Base-by-base conservation (phyloP, 768 basidiomycete genomes). In the Boletus rufocinnamomeus region DNA sequence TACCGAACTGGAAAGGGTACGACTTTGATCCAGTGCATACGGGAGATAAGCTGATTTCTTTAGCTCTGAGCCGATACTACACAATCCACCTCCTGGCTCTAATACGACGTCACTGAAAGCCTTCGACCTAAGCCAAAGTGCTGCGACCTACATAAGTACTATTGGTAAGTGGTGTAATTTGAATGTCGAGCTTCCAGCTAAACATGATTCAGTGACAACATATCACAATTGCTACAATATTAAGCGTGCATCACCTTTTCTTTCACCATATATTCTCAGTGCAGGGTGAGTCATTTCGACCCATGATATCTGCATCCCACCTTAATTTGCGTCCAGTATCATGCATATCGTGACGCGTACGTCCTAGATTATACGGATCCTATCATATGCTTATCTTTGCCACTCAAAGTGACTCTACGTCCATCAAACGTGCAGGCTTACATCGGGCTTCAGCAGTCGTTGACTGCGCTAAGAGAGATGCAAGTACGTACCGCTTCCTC, bases 261-360 rank as follows among this genome's bases (percentile, higher is more conserved):
- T 89, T 54, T 83, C 86, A 10, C 84, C 86, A 10, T 88, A 87
- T 72, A 76, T 91, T 23, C 80, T 91, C 32, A 82, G 81, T 62
- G 84, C 89, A 56, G 85, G 87, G 89, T 91, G 71, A 63, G 88
- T 75, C 30, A 44, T 37, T 40, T 59, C 6, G 17, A 49, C 28
- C 17, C n/a, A 43, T 52, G 43, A 23, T 4, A 6, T 41, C n/a
- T 56, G 6, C 40, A 10, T 27, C 13, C 23, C 8, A 16, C 38
- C 58, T 56, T 59, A 40, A 61, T 32, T 7, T 56, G 40, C 49
- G 58, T 49, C 23, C 67, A 91, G 90, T 30, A 87, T 91, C 64
- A 89, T 91, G 89, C 89, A 92, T 66, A 81, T 90, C 44, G 75
- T 89, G 63, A 88, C 88, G 19, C 67, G 90, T 89, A 71, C 60